Conservation (phyloP, 176 grass and related monocot genomes). For the Guadua angustifolia region DNA sequence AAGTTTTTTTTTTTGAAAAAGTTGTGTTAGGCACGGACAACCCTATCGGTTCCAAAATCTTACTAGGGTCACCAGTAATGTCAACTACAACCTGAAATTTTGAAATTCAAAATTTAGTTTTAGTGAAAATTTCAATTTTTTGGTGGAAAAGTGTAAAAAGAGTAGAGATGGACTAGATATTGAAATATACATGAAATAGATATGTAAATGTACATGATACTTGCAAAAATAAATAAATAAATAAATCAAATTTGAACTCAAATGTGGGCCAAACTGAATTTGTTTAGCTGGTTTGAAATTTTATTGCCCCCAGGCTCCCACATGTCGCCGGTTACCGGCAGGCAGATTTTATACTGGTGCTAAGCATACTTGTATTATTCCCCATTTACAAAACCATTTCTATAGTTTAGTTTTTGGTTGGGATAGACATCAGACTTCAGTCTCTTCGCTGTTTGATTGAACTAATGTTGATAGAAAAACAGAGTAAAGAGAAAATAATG, state of each 20-base stretch:
- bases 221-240: too few species aligned
- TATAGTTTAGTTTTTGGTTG: neutral
- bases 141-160: neutral
- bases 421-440: neutral
- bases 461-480: neutral
- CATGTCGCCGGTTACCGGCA: too few species aligned
- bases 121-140: neutral
- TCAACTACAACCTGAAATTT: neutral
- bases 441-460: neutral
- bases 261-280: too few species aligned
- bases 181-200: neutral
- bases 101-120: neutral
- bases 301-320: too few species aligned
- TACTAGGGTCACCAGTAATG: neutral
- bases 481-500: neutral
- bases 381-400: neutral
- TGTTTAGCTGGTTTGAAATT: too few species aligned
- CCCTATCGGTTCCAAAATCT: too few species aligned
- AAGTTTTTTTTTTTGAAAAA: neutral
- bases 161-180: neutral
- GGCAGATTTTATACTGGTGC: neutral
- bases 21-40: neutral
- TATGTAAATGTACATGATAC: too few species aligned
- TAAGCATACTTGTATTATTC: neutral
- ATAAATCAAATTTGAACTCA: too few species aligned